Percentiles rank a stretch among this genome's conserved stretches.
These are phyloP conservation scores for Buxus sempervirens DNA, from an alignment of 164 flowering plant genomes.

Conservation along the genomic window DNA sequence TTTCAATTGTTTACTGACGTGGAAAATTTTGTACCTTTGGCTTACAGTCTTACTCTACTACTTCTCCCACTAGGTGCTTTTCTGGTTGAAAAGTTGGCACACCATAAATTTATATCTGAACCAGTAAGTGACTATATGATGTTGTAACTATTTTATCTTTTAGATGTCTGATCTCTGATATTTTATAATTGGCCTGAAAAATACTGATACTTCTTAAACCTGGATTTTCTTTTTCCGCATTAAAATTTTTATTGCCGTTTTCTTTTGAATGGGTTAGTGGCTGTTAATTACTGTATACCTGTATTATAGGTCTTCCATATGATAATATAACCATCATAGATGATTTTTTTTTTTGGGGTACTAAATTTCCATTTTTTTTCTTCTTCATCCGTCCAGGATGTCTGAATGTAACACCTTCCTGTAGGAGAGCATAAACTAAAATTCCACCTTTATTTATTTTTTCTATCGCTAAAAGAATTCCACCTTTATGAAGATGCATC, in stretches of 20 bases:
- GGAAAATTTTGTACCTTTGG: not conserved
- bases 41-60: constrained; percentile 70
- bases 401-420: not conserved
- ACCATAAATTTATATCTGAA: constrained; percentile 50
- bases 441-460: too few species aligned
- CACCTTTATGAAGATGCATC: too few species aligned
- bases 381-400: not conserved
- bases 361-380: not conserved
- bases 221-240: not conserved
- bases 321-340: not conserved
- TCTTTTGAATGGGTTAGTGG: not conserved
- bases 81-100: constrained; percentile 69
- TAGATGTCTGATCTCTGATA: not conserved
- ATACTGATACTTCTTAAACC: not conserved
- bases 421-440: not conserved
- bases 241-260: too few species aligned
- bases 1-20: constrained; percentile 4
- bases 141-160: not conserved
- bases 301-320: too few species aligned
- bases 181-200: not conserved
- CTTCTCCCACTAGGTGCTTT: constrained; percentile 75
- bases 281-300: not conserved
- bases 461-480: too few species aligned
- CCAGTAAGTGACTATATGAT: constrained; percentile 41
- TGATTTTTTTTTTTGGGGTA: not conserved